Conservation (phyloP, 257 asterid genomes). For the Przewalskia tangutica region DNA sequence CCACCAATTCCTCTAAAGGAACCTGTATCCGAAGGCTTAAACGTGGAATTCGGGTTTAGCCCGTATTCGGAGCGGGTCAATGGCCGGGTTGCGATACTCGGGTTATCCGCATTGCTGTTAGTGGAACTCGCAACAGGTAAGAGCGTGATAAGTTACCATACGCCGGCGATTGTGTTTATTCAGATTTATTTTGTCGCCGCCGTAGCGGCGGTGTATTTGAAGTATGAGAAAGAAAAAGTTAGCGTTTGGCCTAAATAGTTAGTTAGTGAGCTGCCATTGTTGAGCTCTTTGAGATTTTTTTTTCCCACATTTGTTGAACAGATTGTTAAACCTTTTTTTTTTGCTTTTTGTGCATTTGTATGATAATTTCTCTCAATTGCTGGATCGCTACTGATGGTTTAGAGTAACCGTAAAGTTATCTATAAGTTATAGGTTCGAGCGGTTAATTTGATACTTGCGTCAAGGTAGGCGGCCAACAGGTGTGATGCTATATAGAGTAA, state of each 20-base stretch:
- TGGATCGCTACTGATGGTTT: too few relatives aligned
- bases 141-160: slow-evolving; percentile 70
- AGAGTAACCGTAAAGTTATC: too few relatives aligned
- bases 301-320: too few relatives aligned
- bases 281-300: too few relatives aligned
- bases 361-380: too few relatives aligned
- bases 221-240: slow-evolving; percentile 68
- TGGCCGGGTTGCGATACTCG: slow-evolving; percentile 75
- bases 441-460: too few relatives aligned
- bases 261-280: neutral
- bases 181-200: slow-evolving; percentile 90
- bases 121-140: slow-evolving; percentile 94
- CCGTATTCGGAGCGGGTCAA: slow-evolving; percentile 75
- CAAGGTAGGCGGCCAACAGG: too few relatives aligned
- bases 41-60: slow-evolving; percentile 87
- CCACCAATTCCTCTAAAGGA: slow-evolving; percentile 75
- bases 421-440: too few relatives aligned
- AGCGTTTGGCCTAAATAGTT: slow-evolving; percentile 57
- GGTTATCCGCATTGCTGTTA: slow-evolving; percentile 59
- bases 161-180: slow-evolving; percentile 68
- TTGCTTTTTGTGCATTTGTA: too few relatives aligned
- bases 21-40: slow-evolving; percentile 62
- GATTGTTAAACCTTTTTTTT: too few relatives aligned
- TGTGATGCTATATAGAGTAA: too few relatives aligned
- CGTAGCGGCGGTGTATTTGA: slow-evolving; percentile 59